Evolutionary conservation across 2,329 filamentous ascomycete genomes (phyloP).

Genomic region (Sordariomycetes sp.): DNA sequence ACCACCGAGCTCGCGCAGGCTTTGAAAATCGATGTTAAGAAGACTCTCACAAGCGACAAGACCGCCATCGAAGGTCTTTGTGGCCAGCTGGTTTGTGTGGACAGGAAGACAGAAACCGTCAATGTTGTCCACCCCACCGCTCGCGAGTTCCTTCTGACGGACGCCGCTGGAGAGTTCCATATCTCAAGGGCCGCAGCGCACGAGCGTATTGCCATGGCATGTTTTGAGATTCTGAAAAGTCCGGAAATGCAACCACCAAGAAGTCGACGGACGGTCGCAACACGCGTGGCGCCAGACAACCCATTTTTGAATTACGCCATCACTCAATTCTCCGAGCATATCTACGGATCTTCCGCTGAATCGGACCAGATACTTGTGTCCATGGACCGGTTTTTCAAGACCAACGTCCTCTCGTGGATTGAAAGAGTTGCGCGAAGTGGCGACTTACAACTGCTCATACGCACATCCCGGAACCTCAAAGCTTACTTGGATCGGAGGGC

Average conservation of each 20-base stretch:
- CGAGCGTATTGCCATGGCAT: not conserved
- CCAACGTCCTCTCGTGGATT: conserved; percentile 18
- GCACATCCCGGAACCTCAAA: conserved; percentile 13
- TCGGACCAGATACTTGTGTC: conserved; percentile 11
- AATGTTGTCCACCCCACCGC: conserved; percentile 18
- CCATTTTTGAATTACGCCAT: conserved; percentile 14
- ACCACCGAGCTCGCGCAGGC: conserved; percentile 16
- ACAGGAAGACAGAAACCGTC: conserved; percentile 9
- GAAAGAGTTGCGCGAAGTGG: conserved; percentile 13
- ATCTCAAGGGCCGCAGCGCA: conserved; percentile 8
- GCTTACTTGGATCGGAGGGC: conserved; percentile 13
- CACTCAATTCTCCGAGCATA: conserved; percentile 15
- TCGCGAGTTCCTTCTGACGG: conserved; percentile 16
- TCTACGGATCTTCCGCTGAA: conserved; percentile 9
- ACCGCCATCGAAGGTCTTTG: conserved; percentile 15
- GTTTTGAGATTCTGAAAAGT: not conserved
- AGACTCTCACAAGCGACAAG: conserved; percentile 10
- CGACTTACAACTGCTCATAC: conserved; percentile 12
- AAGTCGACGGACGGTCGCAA: not conserved
- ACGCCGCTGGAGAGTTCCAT: conserved; percentile 12
- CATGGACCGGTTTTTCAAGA: conserved; percentile 14
- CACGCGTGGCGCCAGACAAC: not conserved
- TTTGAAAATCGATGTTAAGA: conserved; percentile 16
- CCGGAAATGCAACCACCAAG: not conserved
- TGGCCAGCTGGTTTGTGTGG: conserved; percentile 18